Percentiles rank a stretch among this genome's conserved stretches.
Evolutionary conservation across 1,139 yeast genomes (phyloP).

Genomic region (Sugiyamaella xylanicola): DNA sequence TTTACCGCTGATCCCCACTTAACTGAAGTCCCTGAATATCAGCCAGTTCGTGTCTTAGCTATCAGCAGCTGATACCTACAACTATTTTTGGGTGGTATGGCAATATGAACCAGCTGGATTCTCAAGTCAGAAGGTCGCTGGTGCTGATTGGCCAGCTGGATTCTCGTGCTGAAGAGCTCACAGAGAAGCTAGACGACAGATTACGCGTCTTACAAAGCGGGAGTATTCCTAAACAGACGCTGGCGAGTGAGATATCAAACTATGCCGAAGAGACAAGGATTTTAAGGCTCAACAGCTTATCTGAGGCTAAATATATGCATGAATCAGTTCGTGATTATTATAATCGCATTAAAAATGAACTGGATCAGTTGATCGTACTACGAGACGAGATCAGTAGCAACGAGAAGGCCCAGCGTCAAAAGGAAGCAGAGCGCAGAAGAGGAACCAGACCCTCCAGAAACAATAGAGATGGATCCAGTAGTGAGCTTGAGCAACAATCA

Average conservation of each 20-base stretch:
- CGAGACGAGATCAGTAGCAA: neutral
- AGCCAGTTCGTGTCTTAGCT: too few relatives aligned
- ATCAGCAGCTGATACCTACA: too few relatives aligned
- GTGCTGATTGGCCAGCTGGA: slow-evolving; percentile 24
- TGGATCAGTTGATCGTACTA: slow-evolving; percentile 8
- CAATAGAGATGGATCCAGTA: neutral
- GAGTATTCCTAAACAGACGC: neutral
- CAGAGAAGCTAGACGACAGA: slow-evolving; percentile 9
- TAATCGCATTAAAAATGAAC: slow-evolving; percentile 21
- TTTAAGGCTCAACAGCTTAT: slow-evolving; percentile 21
- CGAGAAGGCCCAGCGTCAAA: neutral
- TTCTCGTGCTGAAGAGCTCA: slow-evolving; percentile 8
- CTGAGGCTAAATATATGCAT: slow-evolving; percentile 25
- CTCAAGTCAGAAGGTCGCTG: slow-evolving; percentile 22
- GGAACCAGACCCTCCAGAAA: neutral
- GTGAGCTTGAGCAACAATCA: too few relatives aligned
- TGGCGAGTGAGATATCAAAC: slow-evolving; percentile 8
- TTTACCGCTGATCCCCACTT: too few relatives aligned
- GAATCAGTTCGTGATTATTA: slow-evolving; percentile 21
- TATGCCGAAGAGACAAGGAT: slow-evolving; percentile 14
- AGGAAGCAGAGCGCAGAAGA: neutral
- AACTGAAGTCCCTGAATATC: too few relatives aligned
- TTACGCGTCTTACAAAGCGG: slow-evolving; percentile 13
- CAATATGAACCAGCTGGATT: slow-evolving; percentile 20
- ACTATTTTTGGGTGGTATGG: too few relatives aligned